A percentile compares a stretch with the other conserved stretches of the same genome.
phyloP scores from a whole-genome alignment of 768 basidiomycete genomes.

The Kockovaella imperatae region DNA sequence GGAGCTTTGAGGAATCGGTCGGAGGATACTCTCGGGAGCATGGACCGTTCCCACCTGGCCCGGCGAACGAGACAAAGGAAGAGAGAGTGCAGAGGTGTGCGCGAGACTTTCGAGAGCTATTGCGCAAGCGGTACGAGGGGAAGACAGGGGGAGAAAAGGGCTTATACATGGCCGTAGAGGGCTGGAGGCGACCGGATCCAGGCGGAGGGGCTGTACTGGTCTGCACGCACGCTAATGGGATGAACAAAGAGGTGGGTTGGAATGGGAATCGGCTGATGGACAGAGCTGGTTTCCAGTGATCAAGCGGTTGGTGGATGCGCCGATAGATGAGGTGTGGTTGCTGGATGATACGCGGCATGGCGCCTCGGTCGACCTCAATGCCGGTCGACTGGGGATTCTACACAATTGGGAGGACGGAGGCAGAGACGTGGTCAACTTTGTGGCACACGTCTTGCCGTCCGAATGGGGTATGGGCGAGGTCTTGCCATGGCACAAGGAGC shows the following conservation, averaged over 20 bases:
- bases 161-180: slow-evolving; percentile 11
- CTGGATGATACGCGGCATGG: slow-evolving; percentile 82
- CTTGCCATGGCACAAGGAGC: no score
- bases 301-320: slow-evolving; percentile 48
- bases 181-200: slow-evolving; percentile 13
- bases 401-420: slow-evolving; percentile 52
- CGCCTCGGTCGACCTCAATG: slow-evolving; percentile 70
- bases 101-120: not conserved
- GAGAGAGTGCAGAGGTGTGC: not conserved
- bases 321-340: slow-evolving; percentile 67
- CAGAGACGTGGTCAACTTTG: slow-evolving; percentile 38
- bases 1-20: not conserved
- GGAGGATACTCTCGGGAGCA: slow-evolving; percentile 8
- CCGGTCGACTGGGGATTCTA: slow-evolving; percentile 46
- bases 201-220: slow-evolving; percentile 61
- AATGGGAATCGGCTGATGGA: not conserved
- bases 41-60: slow-evolving; percentile 8
- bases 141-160: not conserved
- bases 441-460: slow-evolving; percentile 44
- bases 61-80: not conserved
- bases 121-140: not conserved
- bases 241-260: slow-evolving; percentile 67
- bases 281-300: slow-evolving; percentile 71
- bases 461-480: slow-evolving; percentile 13
- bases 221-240: slow-evolving; percentile 76